Evolutionary conservation across 2,329 filamentous ascomycete genomes (phyloP).

Genomic region (Emergomyces orientalis): DNA sequence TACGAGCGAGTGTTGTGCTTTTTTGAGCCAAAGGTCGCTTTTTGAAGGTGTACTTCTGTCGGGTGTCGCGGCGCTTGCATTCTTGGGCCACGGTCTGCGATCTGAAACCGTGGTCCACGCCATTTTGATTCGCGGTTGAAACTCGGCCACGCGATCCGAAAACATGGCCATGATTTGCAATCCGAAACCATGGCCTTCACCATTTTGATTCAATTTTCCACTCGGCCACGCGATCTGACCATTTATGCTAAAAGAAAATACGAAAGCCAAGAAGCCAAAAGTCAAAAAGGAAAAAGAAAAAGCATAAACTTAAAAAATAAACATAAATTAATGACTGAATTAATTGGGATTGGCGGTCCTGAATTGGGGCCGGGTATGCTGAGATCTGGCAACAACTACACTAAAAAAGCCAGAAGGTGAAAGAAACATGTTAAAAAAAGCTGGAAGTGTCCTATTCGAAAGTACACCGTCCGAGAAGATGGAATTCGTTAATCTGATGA

Average conservation of each 20-base stretch:
- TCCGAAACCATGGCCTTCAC: background rate
- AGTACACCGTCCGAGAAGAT: no score
- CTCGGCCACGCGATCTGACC: background rate
- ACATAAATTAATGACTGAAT: background rate
- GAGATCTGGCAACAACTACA: background rate
- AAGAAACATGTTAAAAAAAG: no score
- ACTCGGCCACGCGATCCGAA: background rate
- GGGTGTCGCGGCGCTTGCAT: background rate
- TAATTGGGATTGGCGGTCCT: no score
- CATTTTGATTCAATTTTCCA: background rate
- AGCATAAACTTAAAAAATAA: background rate
- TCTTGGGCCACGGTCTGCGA: background rate
- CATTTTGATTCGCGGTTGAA: no score
- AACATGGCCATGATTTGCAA: conserved; percentile 3
- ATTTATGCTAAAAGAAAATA: no score
- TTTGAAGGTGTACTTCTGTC: no score
- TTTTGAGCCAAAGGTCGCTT: no score
- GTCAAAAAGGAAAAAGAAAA: background rate
- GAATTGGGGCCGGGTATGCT: no score
- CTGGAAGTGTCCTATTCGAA: no score
- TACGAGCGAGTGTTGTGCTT: no score
- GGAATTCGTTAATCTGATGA: no score
- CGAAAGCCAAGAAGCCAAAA: background rate
- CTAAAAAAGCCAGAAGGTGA: no score
- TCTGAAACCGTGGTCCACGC: background rate